Percentiles rank a stretch among this genome's conserved stretches.
Conservation (phyloP, 257 asterid species). For the Solanum bukasovii region DNA sequence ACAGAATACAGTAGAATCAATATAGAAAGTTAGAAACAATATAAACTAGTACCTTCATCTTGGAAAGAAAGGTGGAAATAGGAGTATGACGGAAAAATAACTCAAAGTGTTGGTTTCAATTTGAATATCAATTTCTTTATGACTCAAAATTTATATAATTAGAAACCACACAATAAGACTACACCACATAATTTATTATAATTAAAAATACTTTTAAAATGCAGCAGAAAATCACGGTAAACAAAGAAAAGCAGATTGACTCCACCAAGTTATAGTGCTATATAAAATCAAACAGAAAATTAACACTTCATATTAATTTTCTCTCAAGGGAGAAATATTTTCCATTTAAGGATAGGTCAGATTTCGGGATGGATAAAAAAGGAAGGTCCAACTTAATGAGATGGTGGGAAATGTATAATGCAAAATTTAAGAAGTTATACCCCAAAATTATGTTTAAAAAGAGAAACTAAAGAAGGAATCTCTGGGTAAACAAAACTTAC, state of each 20-base stretch:
- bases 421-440: not conserved
- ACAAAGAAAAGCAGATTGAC: not conserved
- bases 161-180: not conserved
- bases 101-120: not conserved
- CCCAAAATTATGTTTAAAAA: not conserved
- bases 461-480: not conserved
- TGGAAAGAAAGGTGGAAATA: not conserved
- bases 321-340: not conserved
- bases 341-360: not conserved
- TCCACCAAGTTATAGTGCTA: not conserved
- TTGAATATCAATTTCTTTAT: not conserved
- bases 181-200: not conserved
- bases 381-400: not conserved
- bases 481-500: not conserved
- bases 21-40: not conserved
- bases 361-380: not conserved
- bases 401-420: not conserved
- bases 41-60: not conserved
- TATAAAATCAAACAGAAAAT: not conserved
- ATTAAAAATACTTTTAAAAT: not conserved
- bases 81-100: not conserved
- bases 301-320: not conserved
- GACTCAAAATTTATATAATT: not conserved
- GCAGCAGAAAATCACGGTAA: not conserved
- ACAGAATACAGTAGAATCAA: not conserved